Base-by-base conservation (phyloP, 257 asterid species). In the Avicennia marina region DNA sequence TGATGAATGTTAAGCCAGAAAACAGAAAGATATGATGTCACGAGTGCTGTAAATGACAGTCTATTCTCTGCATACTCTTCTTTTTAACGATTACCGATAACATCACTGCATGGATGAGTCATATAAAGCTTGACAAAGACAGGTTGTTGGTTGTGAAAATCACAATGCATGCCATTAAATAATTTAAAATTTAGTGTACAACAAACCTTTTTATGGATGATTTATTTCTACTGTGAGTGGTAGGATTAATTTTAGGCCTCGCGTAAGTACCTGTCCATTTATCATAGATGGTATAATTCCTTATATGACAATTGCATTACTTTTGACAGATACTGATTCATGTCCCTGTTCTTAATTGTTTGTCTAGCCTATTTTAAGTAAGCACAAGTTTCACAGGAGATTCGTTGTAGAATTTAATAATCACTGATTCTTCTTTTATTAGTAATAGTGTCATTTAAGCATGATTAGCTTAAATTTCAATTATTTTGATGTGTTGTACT, bases 21-120 rank as follows among this genome's bases (percentile, higher is more conserved):
- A 41, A 27, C 16, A 43, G 26, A 62, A 51, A 51, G 40, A 43
- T 34, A 7, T 61, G 55, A 43, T 32, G 16, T 51, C 56, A 36
- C 19, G 16, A 51, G 19, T 62, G 10, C 41, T 62, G 16, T 43
- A 25, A 47, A 40, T 19, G 51, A 56, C 32, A 33, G 21, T 34
- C 12, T 42, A 26, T 48, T 61, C 47, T 62, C 27, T 19, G 6
- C 45, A 7, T 49, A 22, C 15, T 24, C 18, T 24, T 61, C 15
- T 56, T 44, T n/a, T 36, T 36, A 11, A 36, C 10, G 41, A 36
- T 36, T 2, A 36, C 12, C 1, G 41, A 36, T 11, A 36, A 36
- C 13, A 36, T 36, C 10, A 7, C 33, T 29, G 33, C 33, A 29
- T 29, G n/a, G n/a, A 19, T 33, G 16, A 8, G 10, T 11, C 41